These are phyloP conservation scores for Alternaria rosae DNA, from an alignment of 2,329 filamentous ascomycete genomes.

Conservation along the genomic window DNA sequence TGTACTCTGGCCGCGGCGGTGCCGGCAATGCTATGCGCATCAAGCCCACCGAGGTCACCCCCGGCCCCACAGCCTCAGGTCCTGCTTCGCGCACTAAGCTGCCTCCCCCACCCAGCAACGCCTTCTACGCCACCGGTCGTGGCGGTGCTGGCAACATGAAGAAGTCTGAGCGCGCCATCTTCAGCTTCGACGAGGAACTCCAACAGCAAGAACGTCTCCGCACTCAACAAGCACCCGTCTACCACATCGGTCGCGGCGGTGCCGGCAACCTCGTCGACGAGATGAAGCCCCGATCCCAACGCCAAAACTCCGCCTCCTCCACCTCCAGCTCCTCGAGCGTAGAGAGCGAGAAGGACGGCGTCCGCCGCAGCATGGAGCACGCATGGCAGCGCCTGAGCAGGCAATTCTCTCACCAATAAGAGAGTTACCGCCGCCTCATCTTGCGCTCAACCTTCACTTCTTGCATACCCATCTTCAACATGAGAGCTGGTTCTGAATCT, in stretches of 20 bases:
- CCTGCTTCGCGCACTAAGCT: conserved; percentile 60
- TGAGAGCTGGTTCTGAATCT: conserved; percentile 53
- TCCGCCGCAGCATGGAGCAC: conserved; percentile 45
- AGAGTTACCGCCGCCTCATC: not conserved
- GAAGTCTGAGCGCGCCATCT: conserved; percentile 63
- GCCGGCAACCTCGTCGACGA: conserved; percentile 62
- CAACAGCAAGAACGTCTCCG: conserved; percentile 63
- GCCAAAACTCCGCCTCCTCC: conserved; percentile 42
- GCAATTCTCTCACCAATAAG: conserved; percentile 43
- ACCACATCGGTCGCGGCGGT: conserved; percentile 69
- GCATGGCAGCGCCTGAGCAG: conserved; percentile 46
- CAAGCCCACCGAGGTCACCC: conserved; percentile 62
- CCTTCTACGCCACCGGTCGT: conserved; percentile 70
- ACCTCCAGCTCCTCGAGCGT: conserved; percentile 27
- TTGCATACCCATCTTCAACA: conserved; percentile 3
- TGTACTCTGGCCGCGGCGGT: conserved; percentile 64
- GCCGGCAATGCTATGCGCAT: conserved; percentile 66
- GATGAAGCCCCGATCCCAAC: conserved; percentile 37
- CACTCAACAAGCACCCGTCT: conserved; percentile 65
- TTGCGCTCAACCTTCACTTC: conserved; percentile 5
- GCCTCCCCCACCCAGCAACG: conserved; percentile 53
- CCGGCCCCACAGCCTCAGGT: conserved; percentile 53
- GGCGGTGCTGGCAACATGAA: conserved; percentile 72
- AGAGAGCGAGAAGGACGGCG: conserved; percentile 38
- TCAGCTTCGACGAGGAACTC: conserved; percentile 73